Conservation (phyloP, 495 filamentous ascomycete species). For the Hyphodiscus hymeniophilus region DNA sequence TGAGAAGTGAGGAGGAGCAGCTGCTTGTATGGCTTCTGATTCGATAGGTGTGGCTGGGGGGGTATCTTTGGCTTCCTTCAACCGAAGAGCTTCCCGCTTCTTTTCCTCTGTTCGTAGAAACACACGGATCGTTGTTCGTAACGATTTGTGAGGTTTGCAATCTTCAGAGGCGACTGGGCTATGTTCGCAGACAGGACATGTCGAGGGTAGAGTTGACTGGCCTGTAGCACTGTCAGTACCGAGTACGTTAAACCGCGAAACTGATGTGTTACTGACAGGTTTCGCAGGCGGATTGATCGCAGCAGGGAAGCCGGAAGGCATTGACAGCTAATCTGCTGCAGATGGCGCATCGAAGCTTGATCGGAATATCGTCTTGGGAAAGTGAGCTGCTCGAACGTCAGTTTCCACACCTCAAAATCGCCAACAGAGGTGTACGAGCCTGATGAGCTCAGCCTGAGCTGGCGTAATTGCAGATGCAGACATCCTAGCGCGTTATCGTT, state of each 20-base stretch:
- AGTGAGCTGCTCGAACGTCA: constrained; percentile 52
- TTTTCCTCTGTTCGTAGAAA: constrained; percentile 84
- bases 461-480: constrained; percentile 26
- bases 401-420: background rate
- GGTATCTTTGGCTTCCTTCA: constrained; percentile 28
- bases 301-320: constrained; percentile 86
- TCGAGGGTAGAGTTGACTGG: constrained; percentile 64
- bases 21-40: constrained; percentile 21
- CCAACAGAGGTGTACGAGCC: constrained; percentile 15
- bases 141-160: constrained; percentile 79
- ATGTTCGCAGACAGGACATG: constrained; percentile 91
- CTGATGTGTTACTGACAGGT: constrained; percentile 52
- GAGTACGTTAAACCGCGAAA: background rate
- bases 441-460: constrained; percentile 37
- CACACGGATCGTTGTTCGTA: constrained; percentile 81
- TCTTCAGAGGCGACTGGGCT: constrained; percentile 74
- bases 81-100: constrained; percentile 47
- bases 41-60: constrained; percentile 36
- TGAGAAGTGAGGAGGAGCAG: constrained; percentile 19
- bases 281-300: constrained; percentile 91
- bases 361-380: constrained; percentile 76
- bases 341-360: constrained; percentile 87
- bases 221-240: constrained; percentile 38
- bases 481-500: constrained; percentile 8
- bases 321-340: constrained; percentile 90